phyloP scores from a whole-genome alignment of 108 stramenopile genomes.

The Fistulifera solaris region DNA sequence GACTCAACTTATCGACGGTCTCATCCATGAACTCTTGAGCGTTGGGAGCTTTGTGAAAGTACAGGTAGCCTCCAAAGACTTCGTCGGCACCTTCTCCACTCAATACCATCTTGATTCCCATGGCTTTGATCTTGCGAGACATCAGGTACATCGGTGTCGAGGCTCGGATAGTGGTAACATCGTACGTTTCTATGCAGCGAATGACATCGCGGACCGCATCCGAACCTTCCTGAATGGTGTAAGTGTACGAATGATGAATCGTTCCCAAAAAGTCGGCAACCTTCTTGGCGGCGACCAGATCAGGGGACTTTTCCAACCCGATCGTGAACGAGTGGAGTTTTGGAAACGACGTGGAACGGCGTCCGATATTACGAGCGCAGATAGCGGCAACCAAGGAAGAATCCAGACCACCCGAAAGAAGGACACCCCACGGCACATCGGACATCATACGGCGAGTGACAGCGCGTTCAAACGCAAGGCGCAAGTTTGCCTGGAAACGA shows the following conservation, averaged over 20 bases:
- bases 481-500: constrained; percentile 48
- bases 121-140: constrained; percentile 97
- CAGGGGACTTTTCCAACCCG: constrained; percentile 87
- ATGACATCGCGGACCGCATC: constrained; percentile 97
- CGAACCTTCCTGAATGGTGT: constrained; percentile 94
- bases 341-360: constrained; percentile 68
- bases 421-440: constrained; percentile 98
- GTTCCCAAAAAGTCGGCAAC: constrained; percentile 95
- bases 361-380: constrained; percentile 81
- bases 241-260: constrained; percentile 94
- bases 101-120: constrained; percentile 99
- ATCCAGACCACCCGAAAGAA: constrained; percentile 95
- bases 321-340: constrained; percentile 96
- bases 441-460: constrained; percentile 96
- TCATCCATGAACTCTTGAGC: constrained; percentile 93
- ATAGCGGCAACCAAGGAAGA: constrained; percentile 94
- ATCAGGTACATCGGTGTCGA: constrained; percentile 98
- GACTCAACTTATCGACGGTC: constrained; percentile 89
- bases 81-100: constrained; percentile 98
- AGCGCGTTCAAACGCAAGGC: constrained; percentile 86
- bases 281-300: constrained; percentile 88
- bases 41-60: constrained; percentile 99
- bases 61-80: constrained; percentile 97
- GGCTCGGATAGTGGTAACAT: constrained; percentile 95
- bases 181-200: constrained; percentile 92